Evolutionary conservation across 768 basidiomycete species (phyloP), one percentile per base, ranked within the genome.

Genomic region (Termitomyces heimii): DNA sequence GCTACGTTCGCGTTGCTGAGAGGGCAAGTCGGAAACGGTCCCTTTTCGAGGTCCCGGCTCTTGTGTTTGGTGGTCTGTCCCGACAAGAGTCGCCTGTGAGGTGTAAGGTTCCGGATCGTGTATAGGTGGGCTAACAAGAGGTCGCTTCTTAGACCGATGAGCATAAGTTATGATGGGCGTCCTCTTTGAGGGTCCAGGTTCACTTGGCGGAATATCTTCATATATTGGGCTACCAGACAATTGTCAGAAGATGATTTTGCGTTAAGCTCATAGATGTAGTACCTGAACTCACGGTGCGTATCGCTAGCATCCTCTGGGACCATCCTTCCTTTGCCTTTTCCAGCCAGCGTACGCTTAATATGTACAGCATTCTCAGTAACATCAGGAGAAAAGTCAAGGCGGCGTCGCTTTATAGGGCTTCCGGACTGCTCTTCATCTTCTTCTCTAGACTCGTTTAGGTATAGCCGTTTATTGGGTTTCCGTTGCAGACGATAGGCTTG

Each of bases 401-500:
- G 61, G 46, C 42, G 55, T 22, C 49, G 59, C 53, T 62, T 62
- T 2, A 31, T 22, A 13, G 49, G 47, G 2, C 12, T 29, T 24
- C 34, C 43, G 26, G 39, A 18, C 9, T 34, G 43, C 20, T 56
- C 42, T 34, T n/a, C 57, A 40, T 34, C n/a, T 18, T 53, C 44
- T 20, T 43, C 28, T 3, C 52, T 39, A 18, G n/a, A 37, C 5
- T 58, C 59, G 26, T 60, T 45, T 4, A 20, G 26, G 34, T 8
- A 24, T 51, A 43, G 46, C 26, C 37, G 26, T 14, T 26, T 22
- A 16, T 46, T 9, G 24, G 9, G 10, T 58, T 48, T 67, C 52
- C 64, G 65, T 58, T 65, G 68, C 51, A 62, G 65, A 31, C 1
- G 45, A 64, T 71, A 73, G 3, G 48, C 56, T 28, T 71, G 69